A percentile compares a stretch with the other conserved stretches of the same genome.
Evolutionary conservation across 202 grass and related monocot genomes (phyloP).

Genomic region (Carex sylvatica): DNA sequence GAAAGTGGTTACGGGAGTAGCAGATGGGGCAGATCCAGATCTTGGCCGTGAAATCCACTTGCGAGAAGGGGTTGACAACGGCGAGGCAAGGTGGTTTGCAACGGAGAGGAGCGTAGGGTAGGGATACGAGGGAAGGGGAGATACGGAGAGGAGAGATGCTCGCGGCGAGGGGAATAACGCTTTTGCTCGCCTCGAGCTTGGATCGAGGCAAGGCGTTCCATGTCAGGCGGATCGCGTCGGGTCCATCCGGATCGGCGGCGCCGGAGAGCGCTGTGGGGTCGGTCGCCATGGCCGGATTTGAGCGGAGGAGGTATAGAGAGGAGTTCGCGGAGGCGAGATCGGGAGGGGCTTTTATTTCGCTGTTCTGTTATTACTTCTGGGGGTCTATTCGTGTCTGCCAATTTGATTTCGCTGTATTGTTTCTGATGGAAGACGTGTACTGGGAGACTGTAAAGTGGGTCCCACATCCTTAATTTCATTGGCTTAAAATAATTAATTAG

Average conservation of each 20-base stretch:
- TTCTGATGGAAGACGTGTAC: not conserved
- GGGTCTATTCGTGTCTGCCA: not conserved
- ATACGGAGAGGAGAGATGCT: conserved; percentile 53
- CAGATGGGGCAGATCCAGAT: conserved; percentile 98
- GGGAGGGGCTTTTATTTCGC: conserved; percentile 12
- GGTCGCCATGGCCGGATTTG: conserved; percentile 52
- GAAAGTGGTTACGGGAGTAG: conserved; percentile 91
- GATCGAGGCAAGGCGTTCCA: conserved; percentile 89
- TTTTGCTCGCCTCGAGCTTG: conserved; percentile 94
- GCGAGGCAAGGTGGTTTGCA: conserved; percentile 78
- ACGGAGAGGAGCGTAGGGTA: conserved; percentile 69
- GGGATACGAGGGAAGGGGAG: conserved; percentile 43
- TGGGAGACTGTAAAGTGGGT: not conserved
- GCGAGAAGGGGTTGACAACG: conserved; percentile 73
- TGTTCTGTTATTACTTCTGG: conserved; percentile 5
- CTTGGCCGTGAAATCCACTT: conserved; percentile 88
- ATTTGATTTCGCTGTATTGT: not conserved
- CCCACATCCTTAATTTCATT: not conserved
- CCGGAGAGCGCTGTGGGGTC: conserved; percentile 41
- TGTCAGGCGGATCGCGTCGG: conserved; percentile 75
- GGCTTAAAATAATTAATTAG: not conserved
- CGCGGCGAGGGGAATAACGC: conserved; percentile 85
- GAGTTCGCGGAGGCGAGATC: conserved; percentile 26
- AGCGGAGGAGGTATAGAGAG: conserved; percentile 12
- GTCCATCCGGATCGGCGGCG: conserved; percentile 62